phyloP scores from a whole-genome alignment of 2,329 filamentous ascomycete genomes.

The Arthroderma sp. region DNA sequence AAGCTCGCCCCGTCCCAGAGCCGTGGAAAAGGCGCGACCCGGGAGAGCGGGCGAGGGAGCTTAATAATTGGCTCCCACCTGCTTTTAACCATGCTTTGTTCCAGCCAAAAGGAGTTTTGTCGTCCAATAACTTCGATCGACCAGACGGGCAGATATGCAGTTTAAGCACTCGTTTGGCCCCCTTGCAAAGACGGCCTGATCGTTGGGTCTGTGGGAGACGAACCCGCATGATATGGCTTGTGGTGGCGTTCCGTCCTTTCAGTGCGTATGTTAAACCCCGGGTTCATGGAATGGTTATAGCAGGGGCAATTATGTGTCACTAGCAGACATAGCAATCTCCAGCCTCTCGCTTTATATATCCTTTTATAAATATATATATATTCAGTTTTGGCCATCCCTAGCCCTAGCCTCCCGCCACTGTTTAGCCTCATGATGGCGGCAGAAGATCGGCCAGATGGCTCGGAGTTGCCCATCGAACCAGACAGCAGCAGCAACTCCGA shows the following conservation, averaged over 20 bases:
- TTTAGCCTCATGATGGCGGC: background rate
- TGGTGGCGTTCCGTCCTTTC: background rate
- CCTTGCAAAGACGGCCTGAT: slow-evolving; percentile 3
- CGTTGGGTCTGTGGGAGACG: background rate
- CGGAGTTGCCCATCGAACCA: slow-evolving; percentile 8
- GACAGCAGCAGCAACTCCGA: slow-evolving; percentile 7
- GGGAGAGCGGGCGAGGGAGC: background rate
- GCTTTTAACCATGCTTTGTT: no score
- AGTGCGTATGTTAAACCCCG: background rate
- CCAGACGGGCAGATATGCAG: background rate
- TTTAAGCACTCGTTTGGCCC: background rate
- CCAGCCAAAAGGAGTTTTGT: background rate
- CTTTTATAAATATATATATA: background rate
- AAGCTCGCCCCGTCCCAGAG: background rate
- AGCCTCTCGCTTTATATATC: background rate
- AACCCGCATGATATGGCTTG: background rate
- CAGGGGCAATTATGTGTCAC: background rate
- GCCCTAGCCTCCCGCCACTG: background rate
- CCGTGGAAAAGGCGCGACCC: slow-evolving; percentile 3
- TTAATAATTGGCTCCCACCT: background rate
- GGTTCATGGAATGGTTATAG: background rate
- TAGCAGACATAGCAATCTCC: background rate
- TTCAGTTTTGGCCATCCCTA: background rate
- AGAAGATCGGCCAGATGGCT: background rate
- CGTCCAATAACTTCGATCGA: background rate